phyloP scores from a whole-genome alignment of 2,329 filamentous ascomycete genomes.

The Aspergillus sp. region DNA sequence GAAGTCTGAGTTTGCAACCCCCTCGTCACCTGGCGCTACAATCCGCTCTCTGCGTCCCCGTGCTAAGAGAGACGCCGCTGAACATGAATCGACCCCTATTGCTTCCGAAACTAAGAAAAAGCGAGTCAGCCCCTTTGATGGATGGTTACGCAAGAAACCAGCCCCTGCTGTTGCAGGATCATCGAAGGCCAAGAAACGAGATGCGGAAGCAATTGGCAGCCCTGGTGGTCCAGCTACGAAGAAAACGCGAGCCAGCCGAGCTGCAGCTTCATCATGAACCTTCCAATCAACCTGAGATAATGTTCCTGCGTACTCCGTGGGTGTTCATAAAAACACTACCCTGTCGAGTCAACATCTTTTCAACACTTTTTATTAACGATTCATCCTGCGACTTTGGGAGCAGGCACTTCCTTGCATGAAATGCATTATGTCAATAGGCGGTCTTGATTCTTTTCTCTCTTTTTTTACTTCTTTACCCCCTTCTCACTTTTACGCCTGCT shows the following conservation, averaged over 20 bases:
- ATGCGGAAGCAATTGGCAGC: slow-evolving; percentile 22
- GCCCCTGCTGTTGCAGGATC: slow-evolving; percentile 14
- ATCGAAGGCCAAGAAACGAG: slow-evolving; percentile 31
- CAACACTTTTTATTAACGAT: too few relatives aligned
- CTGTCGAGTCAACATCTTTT: too few relatives aligned
- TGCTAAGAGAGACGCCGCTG: slow-evolving; percentile 18
- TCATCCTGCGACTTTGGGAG: too few relatives aligned
- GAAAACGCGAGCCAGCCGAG: slow-evolving; percentile 21
- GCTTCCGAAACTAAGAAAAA: slow-evolving; percentile 23
- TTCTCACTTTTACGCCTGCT: too few relatives aligned
- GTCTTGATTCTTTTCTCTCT: too few relatives aligned
- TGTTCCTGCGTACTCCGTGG: too few relatives aligned
- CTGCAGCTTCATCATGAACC: slow-evolving; percentile 9
- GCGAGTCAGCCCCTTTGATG: slow-evolving; percentile 36
- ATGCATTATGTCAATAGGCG: too few relatives aligned
- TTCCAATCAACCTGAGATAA: too few relatives aligned
- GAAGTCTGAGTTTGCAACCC: slow-evolving; percentile 17
- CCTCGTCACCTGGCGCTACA: slow-evolving; percentile 27
- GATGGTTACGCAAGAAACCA: slow-evolving; percentile 37
- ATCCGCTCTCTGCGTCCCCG: slow-evolving; percentile 30
- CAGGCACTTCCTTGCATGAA: too few relatives aligned
- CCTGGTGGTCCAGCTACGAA: slow-evolving; percentile 24
- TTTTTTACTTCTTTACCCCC: too few relatives aligned
- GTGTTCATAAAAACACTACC: too few relatives aligned
- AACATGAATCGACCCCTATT: slow-evolving; percentile 18